Evolutionary conservation across 2,329 filamentous ascomycete genomes (phyloP).

Genomic region (Colletotrichum aenigma): DNA sequence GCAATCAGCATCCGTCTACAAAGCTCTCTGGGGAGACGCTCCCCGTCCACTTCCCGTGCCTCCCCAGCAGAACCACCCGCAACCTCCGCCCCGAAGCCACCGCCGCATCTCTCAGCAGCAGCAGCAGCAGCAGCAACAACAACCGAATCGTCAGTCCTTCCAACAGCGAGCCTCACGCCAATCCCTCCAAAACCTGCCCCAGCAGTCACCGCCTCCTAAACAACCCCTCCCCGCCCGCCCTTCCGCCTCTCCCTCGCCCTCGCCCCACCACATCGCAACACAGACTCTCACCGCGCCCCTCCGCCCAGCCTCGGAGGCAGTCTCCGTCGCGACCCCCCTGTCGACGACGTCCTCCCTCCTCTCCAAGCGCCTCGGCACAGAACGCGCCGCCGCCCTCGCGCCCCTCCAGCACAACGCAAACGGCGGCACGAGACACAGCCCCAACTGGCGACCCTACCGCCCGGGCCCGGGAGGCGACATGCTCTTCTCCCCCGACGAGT

Average conservation of each 20-base stretch:
- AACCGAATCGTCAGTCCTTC: conserved; percentile 22
- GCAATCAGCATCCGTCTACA: conserved; percentile 7
- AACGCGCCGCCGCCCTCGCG: conserved; percentile 52
- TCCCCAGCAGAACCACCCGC: conserved; percentile 16
- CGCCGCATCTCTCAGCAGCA: conserved; percentile 25
- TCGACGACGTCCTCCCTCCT: conserved; percentile 47
- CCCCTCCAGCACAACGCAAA: conserved; percentile 29
- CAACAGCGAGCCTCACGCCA: conserved; percentile 6
- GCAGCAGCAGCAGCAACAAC: conserved; percentile 24
- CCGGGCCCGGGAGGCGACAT: neutral
- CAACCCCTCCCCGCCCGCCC: neutral
- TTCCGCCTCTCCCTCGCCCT: neutral
- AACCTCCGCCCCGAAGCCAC: conserved; percentile 14
- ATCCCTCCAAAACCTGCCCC: conserved; percentile 16
- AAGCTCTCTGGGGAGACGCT: conserved; percentile 7
- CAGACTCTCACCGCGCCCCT: conserved; percentile 11
- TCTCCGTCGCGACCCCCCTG: conserved; percentile 23
- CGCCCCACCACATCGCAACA: conserved; percentile 1
- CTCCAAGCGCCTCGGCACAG: conserved; percentile 55
- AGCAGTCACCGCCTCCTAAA: conserved; percentile 9
- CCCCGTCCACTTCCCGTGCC: conserved; percentile 19
- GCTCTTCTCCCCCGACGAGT: conserved; percentile 10
- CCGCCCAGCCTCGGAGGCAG: conserved; percentile 3
- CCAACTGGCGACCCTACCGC: conserved; percentile 21
- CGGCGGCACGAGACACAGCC: conserved; percentile 19